Percentiles rank a stretch among this genome's conserved stretches.
These are phyloP conservation scores for Eimeria sp. DNA, from an alignment of 169 alveolate genomes.

Conservation along the genomic window DNA sequence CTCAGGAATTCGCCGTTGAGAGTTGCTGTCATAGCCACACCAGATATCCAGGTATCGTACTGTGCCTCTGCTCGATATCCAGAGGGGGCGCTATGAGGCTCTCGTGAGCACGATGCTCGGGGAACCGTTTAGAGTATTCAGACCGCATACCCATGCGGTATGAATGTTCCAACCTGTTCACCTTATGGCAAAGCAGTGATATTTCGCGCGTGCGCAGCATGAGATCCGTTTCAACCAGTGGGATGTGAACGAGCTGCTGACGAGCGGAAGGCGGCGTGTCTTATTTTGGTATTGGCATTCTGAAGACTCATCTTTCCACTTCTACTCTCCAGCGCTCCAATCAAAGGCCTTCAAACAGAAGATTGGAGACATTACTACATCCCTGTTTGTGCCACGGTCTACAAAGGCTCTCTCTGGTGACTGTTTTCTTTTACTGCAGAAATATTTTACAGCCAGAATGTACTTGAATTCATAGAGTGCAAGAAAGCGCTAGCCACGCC, in stretches of 20 bases:
- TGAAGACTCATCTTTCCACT: conserved; percentile 83
- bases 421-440: neutral
- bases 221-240: conserved; percentile 90
- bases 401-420: conserved; percentile 84
- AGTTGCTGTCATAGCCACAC: conserved; percentile 80
- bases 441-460: neutral
- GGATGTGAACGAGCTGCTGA: conserved; percentile 93
- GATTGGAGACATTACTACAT: conserved; percentile 91
- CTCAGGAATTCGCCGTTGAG: conserved; percentile 64
- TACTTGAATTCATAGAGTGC: neutral
- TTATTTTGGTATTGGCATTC: conserved; percentile 93
- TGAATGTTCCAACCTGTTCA: too few relatives aligned
- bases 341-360: conserved; percentile 86
- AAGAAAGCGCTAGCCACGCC: neutral
- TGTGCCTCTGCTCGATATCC: neutral
- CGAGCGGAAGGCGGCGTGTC: conserved; percentile 92
- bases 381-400: conserved; percentile 91
- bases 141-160: neutral
- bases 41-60: conserved; percentile 74
- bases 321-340: conserved; percentile 86
- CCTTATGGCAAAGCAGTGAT: neutral
- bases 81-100: neutral
- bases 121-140: neutral
- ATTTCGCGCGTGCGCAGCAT: conserved; percentile 75
- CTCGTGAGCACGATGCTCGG: neutral